Percentiles rank a stretch among this genome's conserved stretches.
These are phyloP conservation scores for Ogataea wickerhamii DNA, from an alignment of 805 yeast species.

Conservation along the genomic window DNA sequence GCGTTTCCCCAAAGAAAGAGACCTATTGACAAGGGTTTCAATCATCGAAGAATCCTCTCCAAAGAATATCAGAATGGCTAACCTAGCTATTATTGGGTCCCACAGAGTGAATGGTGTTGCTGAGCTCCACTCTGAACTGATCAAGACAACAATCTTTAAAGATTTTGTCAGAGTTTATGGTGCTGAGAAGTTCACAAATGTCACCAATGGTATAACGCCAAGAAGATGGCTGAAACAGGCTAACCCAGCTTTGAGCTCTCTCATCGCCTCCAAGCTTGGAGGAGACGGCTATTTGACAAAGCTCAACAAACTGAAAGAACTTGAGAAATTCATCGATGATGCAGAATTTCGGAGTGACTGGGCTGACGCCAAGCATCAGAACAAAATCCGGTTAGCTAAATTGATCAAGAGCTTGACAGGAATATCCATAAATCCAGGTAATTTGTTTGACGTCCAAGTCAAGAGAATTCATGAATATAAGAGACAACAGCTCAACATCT, in stretches of 20 bases:
- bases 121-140: constrained; percentile 87
- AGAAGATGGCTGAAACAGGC: constrained; percentile 96
- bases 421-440: constrained; percentile 65
- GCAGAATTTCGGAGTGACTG: constrained; percentile 62
- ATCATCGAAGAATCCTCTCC: constrained; percentile 78
- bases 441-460: constrained; percentile 86
- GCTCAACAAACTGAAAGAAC: constrained; percentile 59
- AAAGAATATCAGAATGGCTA: constrained; percentile 90
- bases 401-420: constrained; percentile 61
- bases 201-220: constrained; percentile 93
- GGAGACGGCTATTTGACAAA: constrained; percentile 67
- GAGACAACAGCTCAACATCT: constrained; percentile 89
- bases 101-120: constrained; percentile 96
- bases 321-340: constrained; percentile 68
- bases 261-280: constrained; percentile 70
- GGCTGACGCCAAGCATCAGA: constrained; percentile 65
- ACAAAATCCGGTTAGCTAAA: constrained; percentile 63
- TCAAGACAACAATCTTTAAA: constrained; percentile 82
- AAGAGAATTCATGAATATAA: constrained; percentile 95
- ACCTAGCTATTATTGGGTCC: constrained; percentile 84
- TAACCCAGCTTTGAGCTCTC: constrained; percentile 72
- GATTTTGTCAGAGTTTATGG: constrained; percentile 88
- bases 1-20: constrained; percentile 72
- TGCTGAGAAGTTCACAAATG: constrained; percentile 78
- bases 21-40: constrained; percentile 66